Evolutionary conservation across 257 asterid species (phyloP).

Genomic region (Ilex asprella): DNA sequence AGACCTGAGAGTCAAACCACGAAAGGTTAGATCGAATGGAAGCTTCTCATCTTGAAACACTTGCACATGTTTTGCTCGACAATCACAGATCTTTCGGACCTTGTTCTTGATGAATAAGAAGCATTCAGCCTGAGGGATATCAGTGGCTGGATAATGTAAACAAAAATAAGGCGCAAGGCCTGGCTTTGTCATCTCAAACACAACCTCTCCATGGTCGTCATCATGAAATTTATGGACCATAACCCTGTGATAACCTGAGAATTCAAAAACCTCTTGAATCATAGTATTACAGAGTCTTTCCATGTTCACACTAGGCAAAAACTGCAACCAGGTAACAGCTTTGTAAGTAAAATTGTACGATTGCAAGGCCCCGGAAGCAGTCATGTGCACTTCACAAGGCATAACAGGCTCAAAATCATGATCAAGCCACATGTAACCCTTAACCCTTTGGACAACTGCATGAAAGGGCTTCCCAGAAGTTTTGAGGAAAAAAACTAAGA

Average conservation of each 20-base stretch:
- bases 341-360: slow-evolving; percentile 92
- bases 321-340: slow-evolving; percentile 81
- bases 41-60: slow-evolving; percentile 82
- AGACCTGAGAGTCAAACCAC: slow-evolving; percentile 91
- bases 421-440: slow-evolving; percentile 63
- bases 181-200: slow-evolving; percentile 74
- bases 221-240: slow-evolving; percentile 87
- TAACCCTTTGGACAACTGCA: slow-evolving; percentile 75
- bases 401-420: slow-evolving; percentile 96
- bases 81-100: slow-evolving; percentile 91
- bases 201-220: slow-evolving; percentile 96
- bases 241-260: slow-evolving; percentile 91
- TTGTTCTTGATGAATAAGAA: slow-evolving; percentile 91
- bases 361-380: slow-evolving; percentile 95
- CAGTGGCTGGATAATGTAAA: slow-evolving; percentile 91
- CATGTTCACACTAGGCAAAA: slow-evolving; percentile 82
- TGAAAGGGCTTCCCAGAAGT: slow-evolving; percentile 93
- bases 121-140: slow-evolving; percentile 95
- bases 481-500: slow-evolving; percentile 76
- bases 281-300: slow-evolving; percentile 77
- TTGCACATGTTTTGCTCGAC: slow-evolving; percentile 63
- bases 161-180: slow-evolving; percentile 87
- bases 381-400: slow-evolving; percentile 91
- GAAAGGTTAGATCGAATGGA: slow-evolving; percentile 64
- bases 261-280: slow-evolving; percentile 92